A percentile compares a stretch with the other conserved stretches of the same genome.
Evolutionary conservation across 2,329 filamentous ascomycete genomes (phyloP).

Genomic region (Colletotrichum phormii): DNA sequence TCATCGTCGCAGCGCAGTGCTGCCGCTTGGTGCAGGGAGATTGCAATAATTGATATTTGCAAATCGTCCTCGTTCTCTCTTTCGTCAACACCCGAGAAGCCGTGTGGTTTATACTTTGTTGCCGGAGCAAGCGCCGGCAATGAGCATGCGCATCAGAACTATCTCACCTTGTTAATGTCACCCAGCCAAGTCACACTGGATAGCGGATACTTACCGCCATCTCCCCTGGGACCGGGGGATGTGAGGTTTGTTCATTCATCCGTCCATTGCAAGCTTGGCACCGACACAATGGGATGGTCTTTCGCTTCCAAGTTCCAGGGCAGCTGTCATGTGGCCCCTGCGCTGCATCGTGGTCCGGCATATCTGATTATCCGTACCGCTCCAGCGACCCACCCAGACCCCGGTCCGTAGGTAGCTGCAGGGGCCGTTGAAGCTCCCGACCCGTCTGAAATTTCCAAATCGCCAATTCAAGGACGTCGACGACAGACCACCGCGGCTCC

Average conservation of each 20-base stretch:
- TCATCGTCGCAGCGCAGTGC: not conserved
- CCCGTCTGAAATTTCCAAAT: conserved; percentile 37
- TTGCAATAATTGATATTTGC: not conserved
- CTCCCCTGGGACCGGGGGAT: conserved; percentile 16
- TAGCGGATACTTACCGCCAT: conserved; percentile 26
- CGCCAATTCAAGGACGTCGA: conserved; percentile 27
- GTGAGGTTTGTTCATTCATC: conserved; percentile 12
- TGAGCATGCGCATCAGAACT: not conserved
- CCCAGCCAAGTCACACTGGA: conserved; percentile 1
- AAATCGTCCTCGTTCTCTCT: not conserved
- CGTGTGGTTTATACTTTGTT: conserved; percentile 3
- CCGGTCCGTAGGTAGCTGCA: conserved; percentile 17
- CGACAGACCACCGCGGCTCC: conserved; percentile 28
- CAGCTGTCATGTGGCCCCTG: not conserved
- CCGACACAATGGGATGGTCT: conserved; percentile 9
- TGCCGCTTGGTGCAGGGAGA: not conserved
- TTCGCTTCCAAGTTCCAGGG: not conserved
- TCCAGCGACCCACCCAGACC: not conserved
- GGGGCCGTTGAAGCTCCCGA: conserved; percentile 27
- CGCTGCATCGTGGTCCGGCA: not conserved
- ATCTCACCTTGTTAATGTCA: conserved; percentile 1
- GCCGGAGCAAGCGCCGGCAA: conserved; percentile 3
- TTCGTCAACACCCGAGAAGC: not conserved
- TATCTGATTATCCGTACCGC: conserved; percentile 12
- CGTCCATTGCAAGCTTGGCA: conserved; percentile 19